Evolutionary conservation across 768 basidiomycete genomes (phyloP).

Genomic region (Trichaptum fuscoviolaceum): DNA sequence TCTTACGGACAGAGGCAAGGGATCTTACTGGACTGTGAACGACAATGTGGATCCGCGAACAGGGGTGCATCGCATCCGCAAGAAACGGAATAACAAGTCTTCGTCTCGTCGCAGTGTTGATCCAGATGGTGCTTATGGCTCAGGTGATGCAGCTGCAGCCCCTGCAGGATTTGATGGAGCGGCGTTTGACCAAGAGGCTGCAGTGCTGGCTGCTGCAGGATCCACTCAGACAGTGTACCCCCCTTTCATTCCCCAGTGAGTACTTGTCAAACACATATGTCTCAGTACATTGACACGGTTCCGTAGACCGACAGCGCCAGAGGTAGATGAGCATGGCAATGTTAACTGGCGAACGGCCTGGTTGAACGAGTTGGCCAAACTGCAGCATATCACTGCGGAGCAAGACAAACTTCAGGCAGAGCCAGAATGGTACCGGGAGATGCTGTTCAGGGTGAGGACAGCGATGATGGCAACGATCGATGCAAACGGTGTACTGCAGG

Average conservation of each 20-base stretch:
- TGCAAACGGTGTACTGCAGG: constrained; percentile 24
- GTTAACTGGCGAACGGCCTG: constrained; percentile 77
- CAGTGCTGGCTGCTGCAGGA: constrained; percentile 54
- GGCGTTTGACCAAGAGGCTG: constrained; percentile 41
- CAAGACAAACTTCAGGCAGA: constrained; percentile 80
- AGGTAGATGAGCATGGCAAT: constrained; percentile 73
- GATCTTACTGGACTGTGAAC: constrained; percentile 90
- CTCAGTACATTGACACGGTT: not conserved
- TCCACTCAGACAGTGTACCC: constrained; percentile 54
- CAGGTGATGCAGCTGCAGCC: constrained; percentile 34
- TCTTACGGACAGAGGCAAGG: constrained; percentile 85
- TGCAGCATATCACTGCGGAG: constrained; percentile 72
- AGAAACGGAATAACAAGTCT: constrained; percentile 59
- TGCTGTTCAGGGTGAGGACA: constrained; percentile 72
- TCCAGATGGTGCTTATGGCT: constrained; percentile 59
- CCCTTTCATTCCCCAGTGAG: constrained; percentile 30
- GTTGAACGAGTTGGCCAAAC: constrained; percentile 71
- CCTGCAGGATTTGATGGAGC: constrained; percentile 40
- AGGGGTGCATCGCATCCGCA: constrained; percentile 82
- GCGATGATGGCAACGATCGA: constrained; percentile 54
- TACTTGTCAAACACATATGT: not conserved
- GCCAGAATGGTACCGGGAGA: constrained; percentile 83
- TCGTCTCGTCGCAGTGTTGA: constrained; percentile 24
- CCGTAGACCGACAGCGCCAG: constrained; percentile 44
- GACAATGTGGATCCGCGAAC: constrained; percentile 87